Evolutionary conservation across 495 filamentous ascomycete species (phyloP), one percentile per base, ranked within the genome.

Genomic region (Aspergillus saccharolyticus): DNA sequence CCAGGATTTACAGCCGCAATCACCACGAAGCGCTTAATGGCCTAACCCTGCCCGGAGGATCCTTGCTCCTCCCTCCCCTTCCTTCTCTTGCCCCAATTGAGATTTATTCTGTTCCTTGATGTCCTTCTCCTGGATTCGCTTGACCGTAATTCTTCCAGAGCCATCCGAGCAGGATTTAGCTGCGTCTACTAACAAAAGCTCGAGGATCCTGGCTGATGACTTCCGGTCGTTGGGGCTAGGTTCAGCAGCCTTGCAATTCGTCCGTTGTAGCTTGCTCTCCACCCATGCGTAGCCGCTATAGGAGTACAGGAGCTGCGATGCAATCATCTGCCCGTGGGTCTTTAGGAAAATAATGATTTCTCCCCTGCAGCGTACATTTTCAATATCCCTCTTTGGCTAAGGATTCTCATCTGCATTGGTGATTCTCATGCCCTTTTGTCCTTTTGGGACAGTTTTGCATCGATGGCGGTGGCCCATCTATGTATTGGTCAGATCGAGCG

Each of bases 1-100:
- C 56, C 30, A 52, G 52, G 59, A 54, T 58, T 61, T 61, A 56
- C 57, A 62, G 59, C 63, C 63, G 63, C 63, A 65, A 52, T 53
- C 52, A 63, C 49, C 46, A 55, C 55, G 52, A 43, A 57, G 50
- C 56, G 30, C 45, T 56, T 57, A 53, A 64, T 44, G 49, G 47
- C 19, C 46, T 59, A 42, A 42, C 49, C 25, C n/a, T 52, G 42
- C 49, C 43, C 33, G 19, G 55, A 15, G 24, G 33, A 44, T 17
- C 52, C 47, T 20, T 19, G 21, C 42, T 52, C 44, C 33, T 12
- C 12, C 14, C 33, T 52, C 15, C 21, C 46, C 17, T 17, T 20
- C 42, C 44, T 7, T 22, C 21, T 24, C 46, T 20, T 19, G 15
- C 25, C 20, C 46, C 20, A 22, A 51, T 43, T 54, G 55, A 61